Base-by-base conservation (phyloP, 352 stramenopile species). In the Blastocystis sp. region DNA sequence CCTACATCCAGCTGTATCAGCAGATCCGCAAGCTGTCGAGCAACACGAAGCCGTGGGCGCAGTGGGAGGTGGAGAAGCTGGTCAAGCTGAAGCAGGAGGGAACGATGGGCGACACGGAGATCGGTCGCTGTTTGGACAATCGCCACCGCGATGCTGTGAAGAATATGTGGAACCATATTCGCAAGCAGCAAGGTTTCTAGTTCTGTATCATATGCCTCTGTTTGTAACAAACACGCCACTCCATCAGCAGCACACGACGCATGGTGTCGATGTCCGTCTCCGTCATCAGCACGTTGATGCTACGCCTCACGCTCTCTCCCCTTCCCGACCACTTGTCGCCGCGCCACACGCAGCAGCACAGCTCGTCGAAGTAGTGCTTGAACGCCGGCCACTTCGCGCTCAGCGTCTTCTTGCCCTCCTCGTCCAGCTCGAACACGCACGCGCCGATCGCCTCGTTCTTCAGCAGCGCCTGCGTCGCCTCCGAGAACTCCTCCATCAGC, bases 261-360 rank as follows among this genome's bases (percentile, higher is more conserved):
- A 84, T 84, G 14, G 74, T 88, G 1, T 88, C 78, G 52, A 88
- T 88, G 57, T 88, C 78, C 24, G 48, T 43, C 54, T 88, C 68
- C n/a, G 62, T 79, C 45, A 88, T 52, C 48, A 88, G 60, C 3
- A 88, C 61, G 24, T 88, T 88, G 54, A 88, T 79, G 59, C 74
- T 82, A 82, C 34, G n/a, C 24, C 28, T 80, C 52, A 80, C 74
- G 19, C 59, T 28, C 28, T 10, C 21, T 43, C 62, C 43, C 38
- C 34, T 54, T 19, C 11, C 62, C 38, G 11, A 82, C 74, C 78
- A 61, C 62, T 88, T 88, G 11, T 52, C 24, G 1, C 78, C 78
- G 19, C 68, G 64, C 78, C 78, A 88, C 40, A 88, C 78, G 9
- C 63, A 48, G 34, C 78, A 88, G 40, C 64, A 60, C 78, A 88